Base-by-base conservation (phyloP, 495 filamentous ascomycete species). In the Pyrenopolyporus hunteri region DNA sequence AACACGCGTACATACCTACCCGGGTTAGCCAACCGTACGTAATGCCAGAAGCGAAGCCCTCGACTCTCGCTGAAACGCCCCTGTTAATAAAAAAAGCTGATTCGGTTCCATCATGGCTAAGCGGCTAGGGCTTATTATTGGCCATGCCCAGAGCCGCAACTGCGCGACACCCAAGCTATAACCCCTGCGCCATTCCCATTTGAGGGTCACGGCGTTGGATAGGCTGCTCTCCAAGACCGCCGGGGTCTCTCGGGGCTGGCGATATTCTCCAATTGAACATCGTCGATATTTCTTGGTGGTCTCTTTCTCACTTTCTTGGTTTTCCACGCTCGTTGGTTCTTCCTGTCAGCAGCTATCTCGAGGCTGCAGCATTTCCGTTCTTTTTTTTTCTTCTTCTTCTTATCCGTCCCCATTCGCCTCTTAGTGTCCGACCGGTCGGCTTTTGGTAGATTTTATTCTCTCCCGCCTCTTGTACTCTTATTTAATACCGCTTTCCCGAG, bases 61-160 rank as follows among this genome's bases (percentile, higher is more conserved):
- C n/a, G n/a, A n/a, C n/a, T n/a, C n/a, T n/a, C n/a, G 36, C 32
- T 59, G 62, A 64, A 59, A 59, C 61, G 54, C 43, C 37, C 22
- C 32, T 45, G 25, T 35, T 50, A 50, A 55, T 63, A 47, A 57
- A 51, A 52, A 47, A 57, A 51, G 47, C 25, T 35, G 45, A 50
- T 13, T 35, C 9, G 20, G 17, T 25, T 28, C 35, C 35, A 59
- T 26, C 44, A 57, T 42, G 44, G 16, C 42, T 23, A 37, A 23
- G 33, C 28, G 43, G 9, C 23, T 35, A 22, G 59, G 29, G 1
- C 17, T 35, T 48, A 26, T 26, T 43, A 56, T 64, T 60, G 45
- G 46, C 45, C 23, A 65, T 59, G 56, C 62, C 51, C 33, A 66
- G 56, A 66, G 63, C 63, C 63, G 62, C 62, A 65, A 56, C n/a